Evolutionary conservation across 2,329 filamentous ascomycete species (phyloP).

Genomic region (Ophiostoma ulmi): DNA sequence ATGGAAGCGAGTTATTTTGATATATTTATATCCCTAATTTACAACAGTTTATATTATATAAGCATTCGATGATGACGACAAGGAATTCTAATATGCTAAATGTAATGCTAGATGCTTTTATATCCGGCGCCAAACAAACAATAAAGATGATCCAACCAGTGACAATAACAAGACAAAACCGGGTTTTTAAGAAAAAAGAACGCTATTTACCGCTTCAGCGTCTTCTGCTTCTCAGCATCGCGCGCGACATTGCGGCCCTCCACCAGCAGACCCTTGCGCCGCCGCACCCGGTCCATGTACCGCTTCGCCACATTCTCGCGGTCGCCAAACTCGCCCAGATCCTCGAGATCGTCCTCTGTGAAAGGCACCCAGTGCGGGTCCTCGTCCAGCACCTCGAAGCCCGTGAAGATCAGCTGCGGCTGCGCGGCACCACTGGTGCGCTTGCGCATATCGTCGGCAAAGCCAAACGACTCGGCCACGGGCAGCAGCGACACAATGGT

Average conservation of each 20-base stretch:
- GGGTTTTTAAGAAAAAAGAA: not conserved
- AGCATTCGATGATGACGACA: not conserved
- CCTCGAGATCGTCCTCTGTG: constrained; percentile 93
- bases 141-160: not conserved
- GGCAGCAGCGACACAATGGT: constrained; percentile 84
- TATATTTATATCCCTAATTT: not conserved
- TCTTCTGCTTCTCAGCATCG: constrained; percentile 89
- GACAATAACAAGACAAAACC: not conserved
- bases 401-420: constrained; percentile 88
- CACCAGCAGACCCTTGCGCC: constrained; percentile 81
- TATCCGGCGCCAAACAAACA: not conserved
- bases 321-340: constrained; percentile 89
- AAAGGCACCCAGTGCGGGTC: constrained; percentile 98
- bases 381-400: constrained; percentile 87
- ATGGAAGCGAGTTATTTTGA: not conserved
- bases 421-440: constrained; percentile 83
- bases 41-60: not conserved
- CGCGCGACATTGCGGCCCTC: constrained; percentile 70
- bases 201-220: constrained; percentile 50
- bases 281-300: constrained; percentile 87
- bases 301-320: constrained; percentile 92
- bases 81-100: not conserved
- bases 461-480: constrained; percentile 92
- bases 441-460: constrained; percentile 94
- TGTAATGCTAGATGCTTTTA: not conserved